Base-by-base conservation (phyloP, 345 rosid species). In the Pistacia integerrima region DNA sequence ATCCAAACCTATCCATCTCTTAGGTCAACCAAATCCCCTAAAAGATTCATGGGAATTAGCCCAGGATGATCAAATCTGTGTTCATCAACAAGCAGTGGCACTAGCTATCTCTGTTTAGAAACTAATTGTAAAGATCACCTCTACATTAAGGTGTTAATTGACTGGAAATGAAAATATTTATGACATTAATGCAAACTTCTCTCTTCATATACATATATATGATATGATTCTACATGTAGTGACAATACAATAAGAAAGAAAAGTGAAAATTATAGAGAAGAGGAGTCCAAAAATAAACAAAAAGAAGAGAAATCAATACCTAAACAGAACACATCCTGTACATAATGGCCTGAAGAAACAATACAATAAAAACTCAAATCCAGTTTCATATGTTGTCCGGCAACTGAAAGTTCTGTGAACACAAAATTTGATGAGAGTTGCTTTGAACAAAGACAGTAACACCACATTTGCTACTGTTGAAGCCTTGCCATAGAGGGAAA, bases 401-500 rank as follows among this genome's bases (percentile, higher is more conserved):
- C 73, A 94, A 74, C 68, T 83, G 83, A 79, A 91, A 80, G 77
- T 72, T 86, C 84, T 90, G 97, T 0, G 95, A 84, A 68, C 97
- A 92, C 78, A 90, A 86, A 76, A 94, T 89, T 49, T 89, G 91
- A 75, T 90, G 85, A 20, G 91, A 82, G 28, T 41, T 83, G 90
- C 85, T 88, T 73, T 91, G 90, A 73, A 89, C 83, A 77, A 94
- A 93, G 76, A 94, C 85, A 22, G 77, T 88, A 49, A 91, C 46
- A 11, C 93, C 92, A 69, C 92, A 94, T 84, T 91, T 94, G 83
- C 44, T 79, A 80, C 80, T 57, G 64, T 85, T 87, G 91, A 93
- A 93, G 65, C 87, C 84, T 28, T 91, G 92, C 98, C 95, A 91
- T 0, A 91, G 80, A n/a, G 87, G 49, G 77, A 93, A 90, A 71